Percentiles rank a stretch among this genome's conserved stretches.
phyloP scores from a whole-genome alignment of 345 rosid species.

The Salix dunnii region DNA sequence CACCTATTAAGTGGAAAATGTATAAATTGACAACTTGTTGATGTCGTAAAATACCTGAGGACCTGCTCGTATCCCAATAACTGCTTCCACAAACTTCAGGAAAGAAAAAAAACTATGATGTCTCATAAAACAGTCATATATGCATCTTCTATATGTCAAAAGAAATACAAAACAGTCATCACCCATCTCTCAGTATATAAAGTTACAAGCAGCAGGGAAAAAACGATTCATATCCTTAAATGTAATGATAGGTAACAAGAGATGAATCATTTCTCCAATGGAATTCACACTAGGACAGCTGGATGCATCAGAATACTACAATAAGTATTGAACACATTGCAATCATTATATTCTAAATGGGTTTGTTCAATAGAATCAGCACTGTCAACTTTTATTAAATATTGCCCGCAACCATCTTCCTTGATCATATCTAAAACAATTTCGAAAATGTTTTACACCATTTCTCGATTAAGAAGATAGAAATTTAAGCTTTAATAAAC shows the following conservation, averaged over 20 bases:
- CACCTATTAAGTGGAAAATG: background rate
- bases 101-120: background rate
- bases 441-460: too few relatives aligned
- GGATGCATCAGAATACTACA: background rate
- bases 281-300: background rate
- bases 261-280: background rate
- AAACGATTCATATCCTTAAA: background rate
- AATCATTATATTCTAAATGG: background rate
- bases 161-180: background rate
- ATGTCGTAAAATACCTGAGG: conserved; percentile 40
- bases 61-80: conserved; percentile 54
- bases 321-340: background rate
- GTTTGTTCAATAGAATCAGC: background rate
- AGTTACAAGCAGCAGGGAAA: background rate
- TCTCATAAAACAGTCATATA: background rate
- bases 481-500: background rate
- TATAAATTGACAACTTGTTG: background rate
- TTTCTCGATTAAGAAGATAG: too few relatives aligned
- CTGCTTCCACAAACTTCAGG: conserved; percentile 86
- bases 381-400: background rate
- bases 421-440: background rate
- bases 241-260: background rate
- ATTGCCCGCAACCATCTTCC: too few relatives aligned
- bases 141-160: background rate
- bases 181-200: background rate